phyloP scores from a whole-genome alignment of 495 filamentous ascomycete species.

The Xylaria grammica region DNA sequence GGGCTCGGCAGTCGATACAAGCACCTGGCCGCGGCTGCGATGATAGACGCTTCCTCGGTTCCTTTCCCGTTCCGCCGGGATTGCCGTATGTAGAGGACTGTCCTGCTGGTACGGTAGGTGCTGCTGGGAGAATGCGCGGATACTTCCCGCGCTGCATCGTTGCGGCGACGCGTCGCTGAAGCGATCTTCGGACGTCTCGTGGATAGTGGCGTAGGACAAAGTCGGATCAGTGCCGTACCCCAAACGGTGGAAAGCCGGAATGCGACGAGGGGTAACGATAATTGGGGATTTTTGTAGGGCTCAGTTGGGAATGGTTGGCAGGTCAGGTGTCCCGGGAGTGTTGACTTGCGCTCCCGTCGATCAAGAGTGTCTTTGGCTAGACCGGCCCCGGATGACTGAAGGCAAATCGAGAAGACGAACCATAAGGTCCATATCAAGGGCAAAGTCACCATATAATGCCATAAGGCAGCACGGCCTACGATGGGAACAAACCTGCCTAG shows the following conservation, averaged over 20 bases:
- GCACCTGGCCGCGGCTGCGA: constrained; percentile 18
- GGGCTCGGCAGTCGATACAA: constrained; percentile 8
- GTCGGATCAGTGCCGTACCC: not conserved
- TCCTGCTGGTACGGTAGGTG: not conserved
- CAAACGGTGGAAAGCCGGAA: not conserved
- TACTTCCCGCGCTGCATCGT: constrained; percentile 17
- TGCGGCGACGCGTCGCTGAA: not conserved
- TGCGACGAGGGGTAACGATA: not conserved
- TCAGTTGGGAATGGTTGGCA: not conserved
- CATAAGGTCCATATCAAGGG: not conserved
- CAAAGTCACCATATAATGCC: not conserved
- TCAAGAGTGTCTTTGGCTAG: not conserved
- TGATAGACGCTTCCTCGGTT: constrained; percentile 5
- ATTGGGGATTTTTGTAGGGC: not conserved
- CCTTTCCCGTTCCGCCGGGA: not conserved
- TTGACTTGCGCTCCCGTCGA: not conserved
- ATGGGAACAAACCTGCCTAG: not conserved
- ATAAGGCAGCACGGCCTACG: not conserved
- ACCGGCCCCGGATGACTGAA: not conserved
- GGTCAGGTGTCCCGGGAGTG: not conserved
- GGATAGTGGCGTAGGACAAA: not conserved
- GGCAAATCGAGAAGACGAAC: not conserved
- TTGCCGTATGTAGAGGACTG: not conserved
- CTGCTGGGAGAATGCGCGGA: constrained; percentile 15
- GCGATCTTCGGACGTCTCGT: not conserved